Evolutionary conservation across 306 rosid genomes (phyloP).

Genomic region (Psophocarpus tetragonolobus): DNA sequence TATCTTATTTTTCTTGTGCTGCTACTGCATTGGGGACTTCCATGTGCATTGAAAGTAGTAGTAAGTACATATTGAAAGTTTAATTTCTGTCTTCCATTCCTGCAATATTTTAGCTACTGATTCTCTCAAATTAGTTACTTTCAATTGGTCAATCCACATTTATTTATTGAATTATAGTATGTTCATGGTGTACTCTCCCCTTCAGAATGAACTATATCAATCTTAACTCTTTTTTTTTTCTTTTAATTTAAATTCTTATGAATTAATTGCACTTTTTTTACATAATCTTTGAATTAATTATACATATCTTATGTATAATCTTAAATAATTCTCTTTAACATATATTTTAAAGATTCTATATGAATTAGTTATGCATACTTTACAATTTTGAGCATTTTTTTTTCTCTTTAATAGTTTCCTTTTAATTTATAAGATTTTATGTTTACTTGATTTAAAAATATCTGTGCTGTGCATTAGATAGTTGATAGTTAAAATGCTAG

Average conservation of each 20-base stretch:
- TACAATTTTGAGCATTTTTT: neutral
- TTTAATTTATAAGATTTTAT: neutral
- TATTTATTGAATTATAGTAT: neutral
- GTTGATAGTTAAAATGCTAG: neutral
- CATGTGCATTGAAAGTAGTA: neutral
- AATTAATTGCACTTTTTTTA: neutral
- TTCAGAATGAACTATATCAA: neutral
- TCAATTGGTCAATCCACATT: neutral
- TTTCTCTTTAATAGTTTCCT: neutral
- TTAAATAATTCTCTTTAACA: neutral
- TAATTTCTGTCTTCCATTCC: slow-evolving; percentile 11
- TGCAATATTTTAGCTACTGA: neutral
- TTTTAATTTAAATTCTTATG: neutral
- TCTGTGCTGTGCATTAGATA: neutral
- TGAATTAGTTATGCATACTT: neutral
- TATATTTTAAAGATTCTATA: slow-evolving; percentile 1
- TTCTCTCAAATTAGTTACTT: neutral
- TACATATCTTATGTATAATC: neutral
- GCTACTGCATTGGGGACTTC: slow-evolving; percentile 16
- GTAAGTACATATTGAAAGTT: slow-evolving; percentile 2
- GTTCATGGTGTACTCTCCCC: neutral
- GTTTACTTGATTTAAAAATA: neutral
- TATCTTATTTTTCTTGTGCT: slow-evolving; percentile 16
- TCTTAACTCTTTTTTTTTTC: neutral
- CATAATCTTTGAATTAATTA: neutral